These are phyloP conservation scores for Viola odorata DNA, from an alignment of 345 rosid genomes.

Conservation along the genomic window DNA sequence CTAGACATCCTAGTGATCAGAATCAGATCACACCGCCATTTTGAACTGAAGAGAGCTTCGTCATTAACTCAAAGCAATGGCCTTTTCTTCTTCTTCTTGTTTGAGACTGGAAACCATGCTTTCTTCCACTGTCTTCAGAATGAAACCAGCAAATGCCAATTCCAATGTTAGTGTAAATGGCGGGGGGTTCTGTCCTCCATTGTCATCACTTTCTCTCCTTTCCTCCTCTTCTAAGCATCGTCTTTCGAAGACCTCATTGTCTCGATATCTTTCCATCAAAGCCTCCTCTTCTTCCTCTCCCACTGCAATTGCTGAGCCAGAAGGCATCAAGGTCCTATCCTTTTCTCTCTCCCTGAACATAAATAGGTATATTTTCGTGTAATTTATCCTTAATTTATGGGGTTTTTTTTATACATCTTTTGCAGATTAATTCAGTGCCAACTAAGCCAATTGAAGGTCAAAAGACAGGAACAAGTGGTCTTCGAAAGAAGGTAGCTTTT, in stretches of 20 bases:
- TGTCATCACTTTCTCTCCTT: constrained; percentile 21
- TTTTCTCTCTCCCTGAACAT: not conserved
- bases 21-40: not conserved
- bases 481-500: constrained; percentile 41
- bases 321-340: constrained; percentile 27
- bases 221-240: constrained; percentile 19
- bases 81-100: constrained; percentile 34
- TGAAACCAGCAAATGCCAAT: constrained; percentile 4
- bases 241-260: constrained; percentile 16
- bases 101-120: constrained; percentile 33
- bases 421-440: constrained; percentile 23
- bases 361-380: not conserved
- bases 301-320: constrained; percentile 54
- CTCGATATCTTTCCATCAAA: constrained; percentile 19
- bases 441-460: constrained; percentile 28
- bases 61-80: not conserved
- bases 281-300: constrained; percentile 45
- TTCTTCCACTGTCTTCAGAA: constrained; percentile 13
- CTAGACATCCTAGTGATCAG: no score
- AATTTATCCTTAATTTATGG: not conserved
- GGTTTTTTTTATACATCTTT: not conserved
- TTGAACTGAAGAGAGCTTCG: not conserved
- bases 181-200: not conserved
- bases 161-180: not conserved
- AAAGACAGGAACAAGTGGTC: constrained; percentile 27